These are phyloP conservation scores for Cercospora sesami DNA, from an alignment of 2,329 filamentous ascomycete species.

Conservation along the genomic window DNA sequence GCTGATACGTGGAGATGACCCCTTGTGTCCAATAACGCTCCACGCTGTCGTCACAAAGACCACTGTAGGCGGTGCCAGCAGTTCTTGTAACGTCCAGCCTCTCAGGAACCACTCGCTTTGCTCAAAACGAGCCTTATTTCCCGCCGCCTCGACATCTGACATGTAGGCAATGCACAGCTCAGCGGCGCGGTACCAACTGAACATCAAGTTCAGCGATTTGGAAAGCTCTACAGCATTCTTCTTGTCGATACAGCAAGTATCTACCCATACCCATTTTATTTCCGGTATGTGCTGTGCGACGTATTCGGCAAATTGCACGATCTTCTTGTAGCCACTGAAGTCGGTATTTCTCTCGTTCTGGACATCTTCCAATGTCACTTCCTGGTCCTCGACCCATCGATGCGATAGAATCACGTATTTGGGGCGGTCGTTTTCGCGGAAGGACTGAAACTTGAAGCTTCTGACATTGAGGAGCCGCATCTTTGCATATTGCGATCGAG, in stretches of 20 bases:
- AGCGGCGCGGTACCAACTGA: conserved; percentile 23
- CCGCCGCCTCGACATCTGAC: conserved; percentile 16
- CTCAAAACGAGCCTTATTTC: conserved; percentile 7
- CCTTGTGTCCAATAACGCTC: conserved; percentile 23
- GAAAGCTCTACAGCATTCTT: conserved; percentile 20
- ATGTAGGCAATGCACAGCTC: conserved; percentile 25
- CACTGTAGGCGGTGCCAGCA: conserved; percentile 27
- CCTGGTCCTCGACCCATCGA: conserved; percentile 10
- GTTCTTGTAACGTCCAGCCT: conserved; percentile 12
- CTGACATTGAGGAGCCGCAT: conserved; percentile 15
- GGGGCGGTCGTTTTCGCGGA: conserved; percentile 1
- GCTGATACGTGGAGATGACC: neutral
- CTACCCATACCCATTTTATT: conserved; percentile 15
- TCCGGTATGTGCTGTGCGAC: conserved; percentile 3
- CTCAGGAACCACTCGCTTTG: conserved; percentile 27
- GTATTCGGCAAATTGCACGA: conserved; percentile 8
- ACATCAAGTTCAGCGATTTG: conserved; percentile 29
- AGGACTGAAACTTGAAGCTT: conserved; percentile 3
- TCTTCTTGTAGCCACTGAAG: conserved; percentile 17
- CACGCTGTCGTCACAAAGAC: conserved; percentile 25
- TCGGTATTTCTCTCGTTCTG: neutral
- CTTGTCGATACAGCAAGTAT: conserved; percentile 10
- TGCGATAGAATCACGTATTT: conserved; percentile 19
- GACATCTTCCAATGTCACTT: conserved; percentile 14
- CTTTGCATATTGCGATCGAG: neutral